Evolutionary conservation across 768 basidiomycete species (phyloP), one percentile per base, ranked within the genome.

Genomic region (Clavaria fumosa): DNA sequence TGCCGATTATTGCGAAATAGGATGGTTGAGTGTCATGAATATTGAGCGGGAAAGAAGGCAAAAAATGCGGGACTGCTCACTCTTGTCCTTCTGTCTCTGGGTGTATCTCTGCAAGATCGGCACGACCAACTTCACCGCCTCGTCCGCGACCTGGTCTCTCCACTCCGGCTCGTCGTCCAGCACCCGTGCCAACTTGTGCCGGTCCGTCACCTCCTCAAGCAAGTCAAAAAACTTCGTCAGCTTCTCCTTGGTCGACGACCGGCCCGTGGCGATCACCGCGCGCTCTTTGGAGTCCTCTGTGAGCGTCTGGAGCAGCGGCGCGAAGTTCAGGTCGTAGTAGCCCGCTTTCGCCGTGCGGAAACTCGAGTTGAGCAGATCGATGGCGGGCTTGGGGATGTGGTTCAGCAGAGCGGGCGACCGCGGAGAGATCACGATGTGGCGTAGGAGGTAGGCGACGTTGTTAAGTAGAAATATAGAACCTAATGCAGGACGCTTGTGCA

Each of bases 241-340:
- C 55, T 78, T 83, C 57, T 86, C 84, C 58, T 88, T 88, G 11
- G 71, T 71, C 3, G 71, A 72, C 3, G 67, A 63, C 55, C 71
- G 72, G 19, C 65, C 66, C 5, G 54, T 59, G 47, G 70, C 69
- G 43, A 70, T 72, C 21, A 55, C 62, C 35, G 53, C 56, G n/a
- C n/a, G n/a, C 9, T 28, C 14, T 9, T 9, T 28, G n/a, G 75
- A 69, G 39, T 78, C 75, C 34, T 73, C 69, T 18, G 58, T 73
- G 59, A 59, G 70, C 51, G 55, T 64, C 56, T 81, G 78, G 61
- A 88, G 72, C 35, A 88, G 58, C 7, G 80, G 77, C 5, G 76
- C 73, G 53, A 80, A 85, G 55, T 84, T 88, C 17, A 78, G 63
- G 43, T 86, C 84, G 42, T 84, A 84, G 55, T 89, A 89, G 3